Conservation (phyloP, 805 yeast genomes). For the Wickerhamomyces sydowiorum region DNA sequence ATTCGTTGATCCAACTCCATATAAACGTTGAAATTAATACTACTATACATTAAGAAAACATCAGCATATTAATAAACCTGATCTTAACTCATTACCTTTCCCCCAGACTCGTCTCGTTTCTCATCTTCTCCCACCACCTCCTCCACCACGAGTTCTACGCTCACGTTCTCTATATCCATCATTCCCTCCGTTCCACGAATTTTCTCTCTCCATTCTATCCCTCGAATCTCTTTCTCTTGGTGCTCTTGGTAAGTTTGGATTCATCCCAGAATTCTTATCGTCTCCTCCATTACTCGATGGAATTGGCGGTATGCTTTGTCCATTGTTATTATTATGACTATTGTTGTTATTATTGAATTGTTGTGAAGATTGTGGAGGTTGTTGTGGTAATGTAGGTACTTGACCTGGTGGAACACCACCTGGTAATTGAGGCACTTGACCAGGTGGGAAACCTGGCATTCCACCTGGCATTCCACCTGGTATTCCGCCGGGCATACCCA, state of each 20-base stretch:
- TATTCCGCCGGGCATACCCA: constrained; percentile 19
- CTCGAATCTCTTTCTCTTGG: constrained; percentile 13
- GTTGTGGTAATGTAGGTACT: not conserved
- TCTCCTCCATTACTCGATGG: constrained; percentile 1
- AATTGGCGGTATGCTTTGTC: constrained; percentile 2
- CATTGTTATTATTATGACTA: not conserved
- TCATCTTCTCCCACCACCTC: constrained; percentile 3
- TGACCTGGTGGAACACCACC: not conserved
- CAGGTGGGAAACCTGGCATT: constrained; percentile 15
- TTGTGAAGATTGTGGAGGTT: not conserved
- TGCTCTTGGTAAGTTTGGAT: constrained; percentile 10
- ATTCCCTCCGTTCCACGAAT: constrained; percentile 8
- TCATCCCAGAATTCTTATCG: not conserved
- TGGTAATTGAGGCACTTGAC: not conserved
- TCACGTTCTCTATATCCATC: constrained; percentile 20
- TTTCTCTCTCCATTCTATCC: constrained; percentile 14
- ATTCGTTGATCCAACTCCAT: no score
- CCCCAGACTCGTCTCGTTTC: no score
- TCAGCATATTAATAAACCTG: no score
- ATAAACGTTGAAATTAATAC: no score
- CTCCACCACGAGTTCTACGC: constrained; percentile 13
- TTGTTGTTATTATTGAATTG: not conserved
- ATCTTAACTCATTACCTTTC: no score
- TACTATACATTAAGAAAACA: no score
- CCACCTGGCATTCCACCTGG: constrained; percentile 2